Percentiles rank a stretch among this genome's conserved stretches.
Conservation (phyloP, 192 early-diverging fungal species). For the Cladochytrium replicatum region DNA sequence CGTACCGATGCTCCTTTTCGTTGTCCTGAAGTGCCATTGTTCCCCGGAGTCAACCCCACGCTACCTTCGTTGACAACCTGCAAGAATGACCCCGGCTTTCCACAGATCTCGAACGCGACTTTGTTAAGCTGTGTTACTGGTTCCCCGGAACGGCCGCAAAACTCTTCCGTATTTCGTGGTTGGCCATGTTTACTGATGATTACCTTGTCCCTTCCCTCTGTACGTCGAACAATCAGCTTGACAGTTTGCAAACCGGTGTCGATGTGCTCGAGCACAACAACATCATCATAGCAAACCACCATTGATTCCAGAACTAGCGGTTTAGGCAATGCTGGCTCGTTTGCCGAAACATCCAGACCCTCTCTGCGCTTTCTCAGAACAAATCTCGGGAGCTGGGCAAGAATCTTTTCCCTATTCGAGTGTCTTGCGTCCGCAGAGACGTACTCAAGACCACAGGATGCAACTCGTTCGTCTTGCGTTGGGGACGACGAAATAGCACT, state of each 20-base stretch:
- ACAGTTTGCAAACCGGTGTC: slow-evolving; percentile 74
- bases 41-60: slow-evolving; percentile 7
- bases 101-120: slow-evolving; percentile 73
- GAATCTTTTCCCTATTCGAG: too few relatives aligned
- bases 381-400: too few relatives aligned
- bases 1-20: neutral
- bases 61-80: slow-evolving; percentile 4
- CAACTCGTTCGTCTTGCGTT: too few relatives aligned
- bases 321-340: slow-evolving; percentile 9
- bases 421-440: too few relatives aligned
- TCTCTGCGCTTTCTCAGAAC: too few relatives aligned
- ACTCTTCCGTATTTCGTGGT: neutral
- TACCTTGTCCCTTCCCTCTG: slow-evolving; percentile 55
- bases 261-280: slow-evolving; percentile 77
- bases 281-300: slow-evolving; percentile 74
- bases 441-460: too few relatives aligned
- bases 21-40: neutral
- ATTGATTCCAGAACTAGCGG: slow-evolving; percentile 26
- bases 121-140: slow-evolving; percentile 86
- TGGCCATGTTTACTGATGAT: slow-evolving; percentile 27
- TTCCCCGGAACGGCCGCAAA: slow-evolving; percentile 40
- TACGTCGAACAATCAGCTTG: slow-evolving; percentile 72
- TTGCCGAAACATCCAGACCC: too few relatives aligned
- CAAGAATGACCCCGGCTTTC: slow-evolving; percentile 25
- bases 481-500: slow-evolving; percentile 1